Conservation (phyloP, 768 basidiomycete genomes). For the Hypholoma sublateritium region DNA sequence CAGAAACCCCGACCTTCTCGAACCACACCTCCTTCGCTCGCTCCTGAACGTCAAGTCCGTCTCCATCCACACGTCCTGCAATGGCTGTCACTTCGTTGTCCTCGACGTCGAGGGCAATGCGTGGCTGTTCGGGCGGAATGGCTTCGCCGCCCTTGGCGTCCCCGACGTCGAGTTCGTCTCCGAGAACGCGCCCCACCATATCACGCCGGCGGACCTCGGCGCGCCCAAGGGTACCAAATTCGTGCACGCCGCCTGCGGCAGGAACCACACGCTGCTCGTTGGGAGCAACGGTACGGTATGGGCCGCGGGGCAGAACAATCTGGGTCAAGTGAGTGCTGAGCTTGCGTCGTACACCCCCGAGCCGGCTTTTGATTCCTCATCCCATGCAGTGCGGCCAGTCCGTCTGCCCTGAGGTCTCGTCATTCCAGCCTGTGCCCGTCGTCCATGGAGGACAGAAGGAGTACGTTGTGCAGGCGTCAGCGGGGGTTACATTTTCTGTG, state of each 20-base stretch:
- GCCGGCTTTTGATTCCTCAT: background rate
- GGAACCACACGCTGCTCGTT: constrained; percentile 81
- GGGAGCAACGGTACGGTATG: constrained; percentile 81
- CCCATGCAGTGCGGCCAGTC: constrained; percentile 66
- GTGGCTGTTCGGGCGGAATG: constrained; percentile 90
- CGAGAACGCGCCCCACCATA: constrained; percentile 68
- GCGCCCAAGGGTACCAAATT: constrained; percentile 58
- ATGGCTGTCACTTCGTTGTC: constrained; percentile 73
- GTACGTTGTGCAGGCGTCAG: constrained; percentile 69
- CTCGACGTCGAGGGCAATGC: constrained; percentile 77
- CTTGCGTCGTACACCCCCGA: background rate
- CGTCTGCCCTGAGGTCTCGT: constrained; percentile 58
- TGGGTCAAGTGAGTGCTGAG: constrained; percentile 66
- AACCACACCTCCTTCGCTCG: constrained; percentile 88
- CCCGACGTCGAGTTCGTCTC: constrained; percentile 58
- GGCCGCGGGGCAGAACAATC: constrained; percentile 78
- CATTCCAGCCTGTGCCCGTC: constrained; percentile 64
- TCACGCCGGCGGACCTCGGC: constrained; percentile 62
- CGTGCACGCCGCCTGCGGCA: constrained; percentile 80
- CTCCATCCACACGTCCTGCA: constrained; percentile 76
- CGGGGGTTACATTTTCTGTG: constrained; percentile 83
- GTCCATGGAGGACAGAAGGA: constrained; percentile 60
- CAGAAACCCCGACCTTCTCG: constrained; percentile 77
- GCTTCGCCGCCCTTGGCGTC: constrained; percentile 65
- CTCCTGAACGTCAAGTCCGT: constrained; percentile 74